Conservation (phyloP, 2,329 filamentous ascomycete species). For the Colletotrichum musicola region DNA sequence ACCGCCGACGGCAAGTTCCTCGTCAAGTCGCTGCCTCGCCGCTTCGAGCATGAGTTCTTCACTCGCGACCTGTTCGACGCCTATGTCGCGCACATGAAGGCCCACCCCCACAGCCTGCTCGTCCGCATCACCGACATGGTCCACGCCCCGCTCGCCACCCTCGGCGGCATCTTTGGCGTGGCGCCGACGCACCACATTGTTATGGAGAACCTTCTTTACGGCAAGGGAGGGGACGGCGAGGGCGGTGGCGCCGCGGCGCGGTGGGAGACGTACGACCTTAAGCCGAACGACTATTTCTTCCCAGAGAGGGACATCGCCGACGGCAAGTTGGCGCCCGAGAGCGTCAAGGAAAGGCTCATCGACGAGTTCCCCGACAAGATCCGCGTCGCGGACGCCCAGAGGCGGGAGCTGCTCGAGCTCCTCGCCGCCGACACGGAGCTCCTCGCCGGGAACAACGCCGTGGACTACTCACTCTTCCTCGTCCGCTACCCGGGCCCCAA, state of each 20-base stretch:
- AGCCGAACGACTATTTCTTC: conserved; percentile 81
- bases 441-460: conserved; percentile 72
- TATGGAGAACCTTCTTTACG: conserved; percentile 81
- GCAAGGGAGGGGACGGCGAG: conserved; percentile 61
- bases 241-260: conserved; percentile 45
- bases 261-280: conserved; percentile 82
- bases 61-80: conserved; percentile 73
- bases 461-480: conserved; percentile 82
- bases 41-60: conserved; percentile 80
- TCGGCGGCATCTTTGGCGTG: conserved; percentile 71
- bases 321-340: conserved; percentile 72
- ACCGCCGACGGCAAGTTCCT: conserved; percentile 76
- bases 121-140: conserved; percentile 80
- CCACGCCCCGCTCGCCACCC: conserved; percentile 63
- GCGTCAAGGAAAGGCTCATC: conserved; percentile 74
- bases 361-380: conserved; percentile 78
- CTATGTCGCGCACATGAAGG: conserved; percentile 74
- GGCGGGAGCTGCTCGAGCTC: conserved; percentile 65
- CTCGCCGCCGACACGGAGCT: conserved; percentile 74
- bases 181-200: conserved; percentile 80
- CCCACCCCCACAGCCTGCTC: conserved; percentile 71
- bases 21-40: conserved; percentile 77
- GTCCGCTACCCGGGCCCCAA: conserved; percentile 59
- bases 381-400: conserved; percentile 65
- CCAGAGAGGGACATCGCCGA: conserved; percentile 79